These are phyloP conservation scores for Dactylellina parvicollis DNA, from an alignment of 2,329 filamentous ascomycete genomes.

Conservation along the genomic window DNA sequence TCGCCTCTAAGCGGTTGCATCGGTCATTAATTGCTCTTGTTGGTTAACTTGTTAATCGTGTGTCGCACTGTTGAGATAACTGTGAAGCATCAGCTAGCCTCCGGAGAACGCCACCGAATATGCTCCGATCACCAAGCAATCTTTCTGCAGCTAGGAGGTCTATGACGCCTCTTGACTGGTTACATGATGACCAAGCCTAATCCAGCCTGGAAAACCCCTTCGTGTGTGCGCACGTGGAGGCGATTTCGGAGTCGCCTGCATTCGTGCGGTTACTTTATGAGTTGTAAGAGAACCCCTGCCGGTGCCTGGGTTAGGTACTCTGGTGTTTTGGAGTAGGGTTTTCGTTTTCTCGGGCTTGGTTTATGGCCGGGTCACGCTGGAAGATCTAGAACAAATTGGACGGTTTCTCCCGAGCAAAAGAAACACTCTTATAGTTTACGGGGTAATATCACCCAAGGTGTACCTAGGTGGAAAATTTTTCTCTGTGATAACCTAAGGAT, in stretches of 20 bases:
- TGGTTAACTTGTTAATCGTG: constrained; percentile 3
- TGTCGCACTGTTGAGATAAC: constrained; percentile 28
- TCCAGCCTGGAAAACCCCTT: constrained; percentile 8
- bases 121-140: constrained; percentile 18
- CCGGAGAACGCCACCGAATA: constrained; percentile 31
- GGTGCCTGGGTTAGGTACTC: constrained; percentile 29
- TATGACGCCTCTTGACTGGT: constrained; percentile 35
- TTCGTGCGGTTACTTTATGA: constrained; percentile 29
- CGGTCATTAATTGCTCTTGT: not conserved
- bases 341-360: constrained; percentile 3
- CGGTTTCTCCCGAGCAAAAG: constrained; percentile 39
- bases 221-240: constrained; percentile 29
- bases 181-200: constrained; percentile 26
- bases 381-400: constrained; percentile 47
- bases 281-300: constrained; percentile 5
- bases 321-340: constrained; percentile 14
- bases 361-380: constrained; percentile 34
- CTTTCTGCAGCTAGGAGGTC: constrained; percentile 4
- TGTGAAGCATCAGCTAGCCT: constrained; percentile 27
- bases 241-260: constrained; percentile 52
- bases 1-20: constrained; percentile 37
- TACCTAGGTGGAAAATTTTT: constrained; percentile 41
- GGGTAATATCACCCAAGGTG: constrained; percentile 27
- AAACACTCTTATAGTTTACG: constrained; percentile 40
- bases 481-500: constrained; percentile 31